Base-by-base conservation (phyloP, 2,329 filamentous ascomycete species). In the Alternaria ventricosa region DNA sequence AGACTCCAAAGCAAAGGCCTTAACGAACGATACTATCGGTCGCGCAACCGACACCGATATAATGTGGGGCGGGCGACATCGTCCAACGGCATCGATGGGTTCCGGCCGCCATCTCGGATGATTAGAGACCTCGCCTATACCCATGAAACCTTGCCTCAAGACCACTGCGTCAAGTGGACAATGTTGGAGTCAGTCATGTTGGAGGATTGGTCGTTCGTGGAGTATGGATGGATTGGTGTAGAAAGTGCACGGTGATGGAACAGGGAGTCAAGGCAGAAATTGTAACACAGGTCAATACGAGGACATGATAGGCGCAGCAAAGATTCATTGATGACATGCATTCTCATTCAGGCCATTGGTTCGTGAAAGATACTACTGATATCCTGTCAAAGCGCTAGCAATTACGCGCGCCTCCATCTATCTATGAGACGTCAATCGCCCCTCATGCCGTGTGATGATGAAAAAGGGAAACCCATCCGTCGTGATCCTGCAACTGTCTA, bases 401-500 rank as follows among this genome's bases (percentile, higher is more conserved):
- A 69, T 71, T 68, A 69, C 46, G 59, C 54, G 33, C 60, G 28
- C 53, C 64, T 63, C 64, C 65, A 61, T 73, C 70, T 71, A 71
- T 63, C 60, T 11, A 57, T 53, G 44, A 58, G 56, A 49, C 62
- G 46, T 46, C 28, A 57, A 61, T 53, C 46, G 44, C 55, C 36
- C 56, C 28, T 68, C 62, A 43, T 68, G 58, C 30, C 57, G 33
- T 61, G 44, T 60, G 44, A 63, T 67, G 64, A 65, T 57, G 23
- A 63, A 57, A 67, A 59, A 69, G 55, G 49, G 45, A 63, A 65
- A 53, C 58, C 64, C 61, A 63, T 66, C 55, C 66, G 23, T 70
- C 69, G 61, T 71, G 61, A 61, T 57, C 18, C 68, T 65, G 51
- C 41, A 53, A 64, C 36, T 55, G 18, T 82, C 87, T 94, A 97